These are phyloP conservation scores for Geranium brycei DNA, from an alignment of 345 rosid genomes.

Conservation along the genomic window DNA sequence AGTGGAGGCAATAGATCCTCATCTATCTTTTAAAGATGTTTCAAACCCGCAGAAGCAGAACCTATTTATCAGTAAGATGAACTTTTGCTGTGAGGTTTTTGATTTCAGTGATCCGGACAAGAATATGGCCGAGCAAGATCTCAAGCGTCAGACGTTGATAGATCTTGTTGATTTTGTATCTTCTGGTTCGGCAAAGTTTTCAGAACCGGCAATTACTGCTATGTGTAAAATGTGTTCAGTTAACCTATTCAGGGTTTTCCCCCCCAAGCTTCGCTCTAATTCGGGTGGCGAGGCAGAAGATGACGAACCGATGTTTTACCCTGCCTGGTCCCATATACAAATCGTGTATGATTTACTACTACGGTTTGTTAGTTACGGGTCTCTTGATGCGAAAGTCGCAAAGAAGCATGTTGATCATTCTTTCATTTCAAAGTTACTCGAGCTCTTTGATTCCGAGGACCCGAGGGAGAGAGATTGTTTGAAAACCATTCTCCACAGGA, in stretches of 20 bases:
- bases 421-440: slow-evolving; percentile 45
- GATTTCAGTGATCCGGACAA: slow-evolving; percentile 39
- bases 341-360: slow-evolving; percentile 58
- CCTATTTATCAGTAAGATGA: slow-evolving; percentile 61
- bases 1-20: slow-evolving; percentile 62
- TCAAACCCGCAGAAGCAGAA: slow-evolving; percentile 56
- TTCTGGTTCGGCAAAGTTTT: slow-evolving; percentile 52
- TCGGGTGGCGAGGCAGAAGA: slow-evolving; percentile 44
- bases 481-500: slow-evolving; percentile 60
- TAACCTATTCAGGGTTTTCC: slow-evolving; percentile 56
- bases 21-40: slow-evolving; percentile 58
- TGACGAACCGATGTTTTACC: slow-evolving; percentile 73
- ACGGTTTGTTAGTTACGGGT: slow-evolving; percentile 31
- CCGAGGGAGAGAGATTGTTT: slow-evolving; percentile 70
- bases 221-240: slow-evolving; percentile 50
- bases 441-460: slow-evolving; percentile 71
- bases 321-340: slow-evolving; percentile 66
- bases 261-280: slow-evolving; percentile 45
- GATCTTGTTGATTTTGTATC: slow-evolving; percentile 66
- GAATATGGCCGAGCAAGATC: slow-evolving; percentile 35
- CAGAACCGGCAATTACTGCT: slow-evolving; percentile 46
- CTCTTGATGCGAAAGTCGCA: slow-evolving; percentile 55
- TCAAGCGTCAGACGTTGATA: slow-evolving; percentile 36
- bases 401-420: slow-evolving; percentile 58
- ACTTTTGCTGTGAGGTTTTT: slow-evolving; percentile 43